Evolutionary conservation across 2,329 filamentous ascomycete genomes (phyloP), one percentile per base, ranked within the genome.

Genomic region (Pseudocercospora eumusae): DNA sequence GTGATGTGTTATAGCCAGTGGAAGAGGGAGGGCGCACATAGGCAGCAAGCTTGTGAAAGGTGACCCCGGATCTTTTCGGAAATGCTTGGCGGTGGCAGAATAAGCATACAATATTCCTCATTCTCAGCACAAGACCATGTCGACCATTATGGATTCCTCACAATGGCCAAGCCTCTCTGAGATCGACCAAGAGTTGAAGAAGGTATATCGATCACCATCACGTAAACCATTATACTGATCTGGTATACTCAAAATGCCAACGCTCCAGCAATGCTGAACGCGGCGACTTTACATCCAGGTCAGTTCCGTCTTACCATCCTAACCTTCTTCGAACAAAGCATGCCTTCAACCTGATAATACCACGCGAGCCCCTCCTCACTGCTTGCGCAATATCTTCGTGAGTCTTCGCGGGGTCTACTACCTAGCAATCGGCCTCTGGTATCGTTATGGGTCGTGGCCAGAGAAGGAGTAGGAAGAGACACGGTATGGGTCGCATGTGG

Each of bases 261-360:
- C 6, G 80, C 70, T 59, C 60, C 77, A 10, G 77, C 74, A 0
- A 64, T 72, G 0, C 72, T 76, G 62, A 77, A 81, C 57, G 79
- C 80, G 52, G 70, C 67, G 3, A 58, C 75, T 23, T 73, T 75
- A 2, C 36, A 4, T 40, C 15, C 7, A 40, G n/a, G 15, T 40
- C 36, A 40, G 36, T 18, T 8, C n/a, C 36, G 6, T 9, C 1
- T 8, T 8, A 18, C 36, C 36, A 18, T 8, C n/a, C n/a, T 40
- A 15, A 40, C 2, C 4, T 40, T n/a, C 13, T 15, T 13, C 9
- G 15, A 40, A 5, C 36, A n/a, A 40, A 40, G 36, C 36, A 40
- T 18, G 18, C 36, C 36, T 40, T n/a, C 7, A 8, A 9, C n/a
- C 36, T 18, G 2, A 36, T 8, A 5, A 40, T 40, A 4, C 5